Conservation (phyloP, 1,284 basidiomycete species). For the Apiotrichum sp. region DNA sequence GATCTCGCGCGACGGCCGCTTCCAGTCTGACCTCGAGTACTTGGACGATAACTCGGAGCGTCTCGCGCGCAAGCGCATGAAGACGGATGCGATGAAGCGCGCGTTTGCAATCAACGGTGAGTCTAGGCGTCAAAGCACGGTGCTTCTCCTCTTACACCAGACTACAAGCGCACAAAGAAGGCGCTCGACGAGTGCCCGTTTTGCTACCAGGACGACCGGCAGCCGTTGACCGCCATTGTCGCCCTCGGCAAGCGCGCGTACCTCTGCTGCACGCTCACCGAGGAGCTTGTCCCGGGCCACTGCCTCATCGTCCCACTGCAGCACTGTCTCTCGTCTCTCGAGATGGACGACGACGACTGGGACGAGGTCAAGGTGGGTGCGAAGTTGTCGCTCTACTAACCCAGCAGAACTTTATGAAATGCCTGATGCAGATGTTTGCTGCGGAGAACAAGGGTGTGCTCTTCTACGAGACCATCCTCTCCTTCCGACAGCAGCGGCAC, state of each 20-base stretch:
- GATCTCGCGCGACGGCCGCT: conserved; percentile 80
- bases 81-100: conserved; percentile 89
- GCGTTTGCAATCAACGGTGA: conserved; percentile 91
- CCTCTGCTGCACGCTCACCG: conserved; percentile 75
- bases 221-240: conserved; percentile 76
- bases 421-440: conserved; percentile 87
- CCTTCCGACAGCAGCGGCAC: conserved; percentile 79
- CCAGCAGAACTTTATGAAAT: conserved; percentile 95
- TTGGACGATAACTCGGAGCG: conserved; percentile 94
- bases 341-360: conserved; percentile 97
- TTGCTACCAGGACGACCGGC: conserved; percentile 75
- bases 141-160: conserved; percentile 47
- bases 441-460: conserved; percentile 82
- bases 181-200: conserved; percentile 78
- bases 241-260: conserved; percentile 86
- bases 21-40: conserved; percentile 83
- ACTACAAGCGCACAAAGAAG: conserved; percentile 90
- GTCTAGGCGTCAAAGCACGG: neutral
- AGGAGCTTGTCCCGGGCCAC: conserved; percentile 82
- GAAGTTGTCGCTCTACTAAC: conserved; percentile 14
- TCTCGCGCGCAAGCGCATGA: conserved; percentile 87
- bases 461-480: conserved; percentile 89
- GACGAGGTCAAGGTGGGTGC: conserved; percentile 76
- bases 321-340: conserved; percentile 83
- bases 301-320: conserved; percentile 93